phyloP scores from a whole-genome alignment of 1,284 basidiomycete species.

The Microbotryum silenes-acaulis region DNA sequence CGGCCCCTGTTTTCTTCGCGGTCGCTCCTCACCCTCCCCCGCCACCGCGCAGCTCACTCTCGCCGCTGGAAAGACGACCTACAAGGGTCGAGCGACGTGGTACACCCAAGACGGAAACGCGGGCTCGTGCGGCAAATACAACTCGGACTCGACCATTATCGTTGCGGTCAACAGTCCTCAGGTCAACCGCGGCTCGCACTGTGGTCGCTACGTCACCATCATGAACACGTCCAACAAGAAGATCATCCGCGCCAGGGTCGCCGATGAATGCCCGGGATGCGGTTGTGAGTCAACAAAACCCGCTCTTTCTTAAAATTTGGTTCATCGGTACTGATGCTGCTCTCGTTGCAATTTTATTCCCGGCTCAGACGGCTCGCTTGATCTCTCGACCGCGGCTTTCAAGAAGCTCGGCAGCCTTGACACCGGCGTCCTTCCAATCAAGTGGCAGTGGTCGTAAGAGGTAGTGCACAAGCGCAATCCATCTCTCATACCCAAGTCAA shows the following conservation, averaged over 20 bases:
- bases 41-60: not conserved
- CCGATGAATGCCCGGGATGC: slow-evolving; percentile 10
- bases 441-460: slow-evolving; percentile 10
- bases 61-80: slow-evolving; percentile 5
- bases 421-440: slow-evolving; percentile 19
- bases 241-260: slow-evolving; percentile 6
- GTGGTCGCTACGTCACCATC: slow-evolving; percentile 10
- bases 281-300: not conserved
- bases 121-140: slow-evolving; percentile 16
- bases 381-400: not conserved
- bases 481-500: no score
- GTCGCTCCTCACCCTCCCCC: not conserved
- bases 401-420: slow-evolving; percentile 12
- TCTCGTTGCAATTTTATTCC: not conserved
- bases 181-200: slow-evolving; percentile 2
- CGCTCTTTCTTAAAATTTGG: not conserved
- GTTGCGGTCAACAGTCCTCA: slow-evolving; percentile 21
- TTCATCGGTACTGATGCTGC: not conserved
- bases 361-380: not conserved
- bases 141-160: slow-evolving; percentile 8
- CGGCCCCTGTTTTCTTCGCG: not conserved
- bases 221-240: slow-evolving; percentile 19
- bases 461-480: no score
- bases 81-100: not conserved
- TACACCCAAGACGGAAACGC: slow-evolving; percentile 15